These are phyloP conservation scores for Nicotiana obtusifolia DNA, from an alignment of 257 asterid species.

Conservation along the genomic window DNA sequence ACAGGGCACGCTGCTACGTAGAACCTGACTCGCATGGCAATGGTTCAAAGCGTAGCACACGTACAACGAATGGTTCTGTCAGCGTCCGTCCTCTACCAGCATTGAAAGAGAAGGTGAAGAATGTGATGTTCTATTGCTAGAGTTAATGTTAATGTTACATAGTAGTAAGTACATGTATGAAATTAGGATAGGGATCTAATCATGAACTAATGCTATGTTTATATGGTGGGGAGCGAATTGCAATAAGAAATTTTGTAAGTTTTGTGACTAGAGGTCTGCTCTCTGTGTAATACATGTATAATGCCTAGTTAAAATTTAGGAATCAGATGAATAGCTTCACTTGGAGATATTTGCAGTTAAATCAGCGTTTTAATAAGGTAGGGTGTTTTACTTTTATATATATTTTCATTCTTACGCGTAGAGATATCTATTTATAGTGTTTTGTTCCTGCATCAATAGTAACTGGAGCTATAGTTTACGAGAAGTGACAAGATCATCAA, in stretches of 20 bases:
- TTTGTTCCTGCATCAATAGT: too few species aligned
- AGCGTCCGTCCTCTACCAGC: conserved; percentile 89
- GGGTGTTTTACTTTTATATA: too few species aligned
- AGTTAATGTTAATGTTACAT: neutral
- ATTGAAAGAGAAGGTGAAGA: conserved; percentile 85
- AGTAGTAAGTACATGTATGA: neutral
- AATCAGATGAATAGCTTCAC: neutral
- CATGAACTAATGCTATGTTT: neutral
- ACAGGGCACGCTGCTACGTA: conserved; percentile 82
- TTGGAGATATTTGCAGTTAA: neutral
- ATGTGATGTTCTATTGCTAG: conserved; percentile 94
- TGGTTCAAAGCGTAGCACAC: conserved; percentile 30
- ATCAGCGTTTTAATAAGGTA: neutral
- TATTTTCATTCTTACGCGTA: too few species aligned
- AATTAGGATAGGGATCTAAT: neutral
- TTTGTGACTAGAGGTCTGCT: neutral
- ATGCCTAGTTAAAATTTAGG: neutral
- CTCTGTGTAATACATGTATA: neutral
- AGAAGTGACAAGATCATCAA: too few species aligned
- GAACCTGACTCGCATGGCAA: conserved; percentile 69
- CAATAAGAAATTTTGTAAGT: neutral
- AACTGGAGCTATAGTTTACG: too few species aligned
- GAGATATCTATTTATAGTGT: too few species aligned
- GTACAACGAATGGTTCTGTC: conserved; percentile 42
- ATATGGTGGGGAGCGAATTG: neutral